phyloP scores from a whole-genome alignment of 164 flowering plant species.

The Nymphaea thermarum region DNA sequence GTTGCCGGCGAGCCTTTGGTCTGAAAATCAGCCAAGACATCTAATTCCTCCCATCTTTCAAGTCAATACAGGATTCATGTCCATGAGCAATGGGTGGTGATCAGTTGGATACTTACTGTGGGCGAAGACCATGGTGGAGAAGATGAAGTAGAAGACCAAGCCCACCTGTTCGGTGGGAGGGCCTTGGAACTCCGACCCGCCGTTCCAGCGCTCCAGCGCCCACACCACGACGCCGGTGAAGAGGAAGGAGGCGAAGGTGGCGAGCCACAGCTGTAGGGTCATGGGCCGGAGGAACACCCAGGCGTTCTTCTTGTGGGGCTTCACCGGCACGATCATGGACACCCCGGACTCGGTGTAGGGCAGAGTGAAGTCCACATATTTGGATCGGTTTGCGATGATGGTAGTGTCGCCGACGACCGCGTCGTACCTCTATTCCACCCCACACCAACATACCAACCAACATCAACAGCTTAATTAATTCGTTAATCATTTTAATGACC shows the following conservation, averaged over 20 bases:
- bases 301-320: background rate
- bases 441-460: background rate
- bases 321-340: conserved; percentile 5
- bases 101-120: conserved; percentile 4
- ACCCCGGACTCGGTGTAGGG: conserved; percentile 4
- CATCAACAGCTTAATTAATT: too few relatives aligned
- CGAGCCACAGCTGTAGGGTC: conserved; percentile 5
- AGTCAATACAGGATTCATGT: background rate
- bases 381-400: conserved; percentile 4
- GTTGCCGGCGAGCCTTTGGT: conserved; percentile 2
- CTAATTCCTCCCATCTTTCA: background rate
- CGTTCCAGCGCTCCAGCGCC: conserved; percentile 2
- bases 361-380: conserved; percentile 5
- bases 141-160: background rate
- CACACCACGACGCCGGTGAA: conserved; percentile 5
- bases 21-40: background rate
- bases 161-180: conserved; percentile 1
- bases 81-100: background rate
- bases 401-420: conserved; percentile 18
- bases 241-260: background rate
- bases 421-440: conserved; percentile 11
- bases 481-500: background rate
- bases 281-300: conserved; percentile 8
- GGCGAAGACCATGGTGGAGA: conserved; percentile 4
- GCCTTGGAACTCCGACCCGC: conserved; percentile 6